A percentile compares a stretch with the other conserved stretches of the same genome.
Evolutionary conservation across 2,329 filamentous ascomycete genomes (phyloP).

Genomic region (Penicillium sp.): DNA sequence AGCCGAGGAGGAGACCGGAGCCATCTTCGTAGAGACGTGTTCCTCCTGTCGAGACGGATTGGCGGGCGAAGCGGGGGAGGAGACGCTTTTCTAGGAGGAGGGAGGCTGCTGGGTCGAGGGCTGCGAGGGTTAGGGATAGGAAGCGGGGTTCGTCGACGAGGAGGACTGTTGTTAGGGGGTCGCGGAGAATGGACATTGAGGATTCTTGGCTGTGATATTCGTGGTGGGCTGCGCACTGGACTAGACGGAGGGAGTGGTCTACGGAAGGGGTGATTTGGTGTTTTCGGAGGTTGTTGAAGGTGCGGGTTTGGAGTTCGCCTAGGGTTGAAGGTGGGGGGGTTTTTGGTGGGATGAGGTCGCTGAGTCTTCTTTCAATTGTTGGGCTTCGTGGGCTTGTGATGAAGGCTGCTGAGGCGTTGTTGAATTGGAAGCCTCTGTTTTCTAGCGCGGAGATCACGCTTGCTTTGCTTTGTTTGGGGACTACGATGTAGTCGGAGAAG

Average conservation of each 20-base stretch:
- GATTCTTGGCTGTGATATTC: constrained; percentile 42
- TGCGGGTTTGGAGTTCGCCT: constrained; percentile 75
- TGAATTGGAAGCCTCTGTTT: constrained; percentile 78
- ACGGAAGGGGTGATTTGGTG: constrained; percentile 72
- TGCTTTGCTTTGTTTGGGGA: constrained; percentile 70
- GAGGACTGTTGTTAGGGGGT: constrained; percentile 38
- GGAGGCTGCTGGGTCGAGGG: constrained; percentile 46
- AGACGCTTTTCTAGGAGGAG: constrained; percentile 47
- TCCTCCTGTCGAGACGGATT: constrained; percentile 43
- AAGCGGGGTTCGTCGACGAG: constrained; percentile 47
- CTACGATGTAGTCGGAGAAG: constrained; percentile 94
- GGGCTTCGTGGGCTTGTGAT: constrained; percentile 52
- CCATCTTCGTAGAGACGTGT: constrained; percentile 27
- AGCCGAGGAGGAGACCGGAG: constrained; percentile 71
- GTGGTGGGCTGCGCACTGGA: constrained; percentile 73
- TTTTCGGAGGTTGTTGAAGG: constrained; percentile 78
- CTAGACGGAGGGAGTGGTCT: constrained; percentile 65
- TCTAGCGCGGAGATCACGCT: constrained; percentile 76
- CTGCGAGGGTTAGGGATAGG: constrained; percentile 47
- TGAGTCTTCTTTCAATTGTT: constrained; percentile 27
- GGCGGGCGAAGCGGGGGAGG: constrained; percentile 67
- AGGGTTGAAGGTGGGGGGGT: constrained; percentile 77
- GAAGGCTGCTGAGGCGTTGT: constrained; percentile 66
- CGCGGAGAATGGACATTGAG: constrained; percentile 40
- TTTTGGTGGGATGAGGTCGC: constrained; percentile 46